A percentile compares a stretch with the other conserved stretches of the same genome.
phyloP scores from a whole-genome alignment of 2,329 filamentous ascomycete genomes.

The Stagonosporopsis chrysanthemi region DNA sequence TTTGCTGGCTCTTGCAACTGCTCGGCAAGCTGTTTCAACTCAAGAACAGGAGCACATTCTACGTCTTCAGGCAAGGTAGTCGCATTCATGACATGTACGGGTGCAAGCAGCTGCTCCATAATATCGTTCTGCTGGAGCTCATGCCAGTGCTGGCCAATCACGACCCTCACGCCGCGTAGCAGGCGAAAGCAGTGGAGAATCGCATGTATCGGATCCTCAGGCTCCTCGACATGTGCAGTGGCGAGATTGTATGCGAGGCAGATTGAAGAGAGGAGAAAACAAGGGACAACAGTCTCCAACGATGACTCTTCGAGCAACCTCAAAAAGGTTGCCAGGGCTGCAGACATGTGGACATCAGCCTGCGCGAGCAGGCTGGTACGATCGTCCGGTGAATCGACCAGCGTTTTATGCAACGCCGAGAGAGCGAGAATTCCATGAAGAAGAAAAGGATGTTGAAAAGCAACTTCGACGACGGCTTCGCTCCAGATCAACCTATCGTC shows the following conservation, averaged over 20 bases:
- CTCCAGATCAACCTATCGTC: conserved; percentile 27
- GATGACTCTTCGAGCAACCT: conserved; percentile 31
- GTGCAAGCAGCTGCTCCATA: background rate
- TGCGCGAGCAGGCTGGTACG: conserved; percentile 33
- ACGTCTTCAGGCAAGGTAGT: conserved; percentile 1
- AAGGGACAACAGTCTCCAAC: conserved; percentile 31
- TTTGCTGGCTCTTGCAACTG: conserved; percentile 26
- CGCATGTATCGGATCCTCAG: conserved; percentile 37
- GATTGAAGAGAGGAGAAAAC: conserved; percentile 39
- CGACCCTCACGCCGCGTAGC: conserved; percentile 37
- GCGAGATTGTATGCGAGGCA: conserved; percentile 41
- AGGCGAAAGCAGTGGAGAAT: conserved; percentile 42
- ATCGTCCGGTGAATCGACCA: conserved; percentile 26
- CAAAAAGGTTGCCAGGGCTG: conserved; percentile 34
- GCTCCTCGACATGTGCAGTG: conserved; percentile 34
- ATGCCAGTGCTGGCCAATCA: conserved; percentile 32
- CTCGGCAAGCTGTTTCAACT: conserved; percentile 7
- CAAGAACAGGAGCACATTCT: conserved; percentile 5
- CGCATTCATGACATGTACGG: background rate
- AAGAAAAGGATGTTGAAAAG: conserved; percentile 38
- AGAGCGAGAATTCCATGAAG: conserved; percentile 41
- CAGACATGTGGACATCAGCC: conserved; percentile 39
- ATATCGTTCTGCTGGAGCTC: conserved; percentile 10
- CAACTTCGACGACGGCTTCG: conserved; percentile 32
- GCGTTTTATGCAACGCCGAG: conserved; percentile 40